Percentiles rank a stretch among this genome's conserved stretches.
phyloP scores from a whole-genome alignment of 1,284 basidiomycete genomes.

The Flammula alnicola region DNA sequence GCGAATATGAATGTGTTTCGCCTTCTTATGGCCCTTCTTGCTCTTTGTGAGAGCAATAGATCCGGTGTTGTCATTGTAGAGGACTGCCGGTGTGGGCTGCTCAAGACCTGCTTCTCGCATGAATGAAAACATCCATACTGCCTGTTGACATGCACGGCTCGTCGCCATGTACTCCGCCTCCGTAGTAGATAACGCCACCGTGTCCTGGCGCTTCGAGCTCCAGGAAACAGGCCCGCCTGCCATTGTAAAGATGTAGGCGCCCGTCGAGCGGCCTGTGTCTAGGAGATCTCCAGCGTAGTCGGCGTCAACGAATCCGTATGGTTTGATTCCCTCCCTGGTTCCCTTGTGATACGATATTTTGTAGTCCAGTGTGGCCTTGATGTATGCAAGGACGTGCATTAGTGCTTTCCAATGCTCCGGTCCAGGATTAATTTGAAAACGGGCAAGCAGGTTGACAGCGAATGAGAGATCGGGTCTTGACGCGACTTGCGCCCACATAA shows the following conservation, averaged over 20 bases:
- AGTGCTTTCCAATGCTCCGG: constrained; percentile 29
- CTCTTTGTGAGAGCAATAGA: constrained; percentile 40
- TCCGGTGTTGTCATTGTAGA: constrained; percentile 42
- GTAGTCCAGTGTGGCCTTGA: constrained; percentile 29
- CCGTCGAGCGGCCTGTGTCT: constrained; percentile 32
- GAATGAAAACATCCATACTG: constrained; percentile 37
- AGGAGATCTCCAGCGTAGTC: constrained; percentile 37
- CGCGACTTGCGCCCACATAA: constrained; percentile 30
- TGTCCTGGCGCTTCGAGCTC: constrained; percentile 34
- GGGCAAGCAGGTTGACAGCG: constrained; percentile 24
- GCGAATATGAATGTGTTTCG: constrained; percentile 12
- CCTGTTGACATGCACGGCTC: constrained; percentile 31
- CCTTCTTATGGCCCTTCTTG: constrained; percentile 30
- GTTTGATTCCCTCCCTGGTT: too few species aligned
- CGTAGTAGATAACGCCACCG: constrained; percentile 37
- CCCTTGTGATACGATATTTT: constrained; percentile 12
- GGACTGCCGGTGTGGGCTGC: constrained; percentile 19
- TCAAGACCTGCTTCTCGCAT: constrained; percentile 30
- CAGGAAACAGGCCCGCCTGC: constrained; percentile 35
- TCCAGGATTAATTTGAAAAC: constrained; percentile 25
- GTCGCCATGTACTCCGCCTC: constrained; percentile 46
- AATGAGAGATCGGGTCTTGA: constrained; percentile 31
- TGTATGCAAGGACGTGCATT: constrained; percentile 30
- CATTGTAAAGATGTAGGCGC: constrained; percentile 36
- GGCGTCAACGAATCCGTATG: constrained; percentile 29